These are phyloP conservation scores for Sporobolomyces pararoseus DNA, from an alignment of 768 basidiomycete genomes.

Conservation along the genomic window DNA sequence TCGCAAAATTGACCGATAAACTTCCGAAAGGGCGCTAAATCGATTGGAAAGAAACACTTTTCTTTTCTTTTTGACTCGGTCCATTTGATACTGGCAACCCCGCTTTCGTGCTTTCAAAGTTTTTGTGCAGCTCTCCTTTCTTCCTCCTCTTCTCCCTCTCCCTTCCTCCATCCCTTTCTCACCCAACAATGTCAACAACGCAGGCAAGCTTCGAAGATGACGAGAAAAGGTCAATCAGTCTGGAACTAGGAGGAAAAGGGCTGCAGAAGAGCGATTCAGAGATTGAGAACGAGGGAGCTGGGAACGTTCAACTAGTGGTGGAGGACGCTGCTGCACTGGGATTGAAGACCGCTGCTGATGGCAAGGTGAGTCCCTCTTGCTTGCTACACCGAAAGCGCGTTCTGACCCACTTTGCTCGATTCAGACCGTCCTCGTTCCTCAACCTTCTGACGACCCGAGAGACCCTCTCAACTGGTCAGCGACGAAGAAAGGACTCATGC, in stretches of 20 bases:
- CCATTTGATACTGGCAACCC: no score
- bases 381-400: background rate
- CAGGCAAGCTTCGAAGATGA: background rate
- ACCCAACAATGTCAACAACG: background rate
- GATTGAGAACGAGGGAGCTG: constrained; percentile 28
- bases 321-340: constrained; percentile 14
- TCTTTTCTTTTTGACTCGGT: no score
- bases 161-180: background rate
- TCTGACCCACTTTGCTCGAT: no score
- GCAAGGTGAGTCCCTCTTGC: constrained; percentile 17
- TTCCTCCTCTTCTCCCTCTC: background rate
- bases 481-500: constrained; percentile 42
- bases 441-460: constrained; percentile 47
- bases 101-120: no score
- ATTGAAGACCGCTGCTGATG: constrained; percentile 31
- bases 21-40: no score
- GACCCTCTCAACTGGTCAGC: constrained; percentile 46
- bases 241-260: constrained; percentile 9
- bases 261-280: constrained; percentile 18
- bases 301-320: constrained; percentile 14
- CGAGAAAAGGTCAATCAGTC: constrained; percentile 26
- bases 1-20: no score
- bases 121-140: constrained; percentile 1
- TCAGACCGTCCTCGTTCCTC: constrained; percentile 53
- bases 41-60: background rate